A percentile compares a stretch with the other conserved stretches of the same genome.
phyloP scores from a whole-genome alignment of 108 stramenopile genomes.

The Pseudonitzschia multiseries region DNA sequence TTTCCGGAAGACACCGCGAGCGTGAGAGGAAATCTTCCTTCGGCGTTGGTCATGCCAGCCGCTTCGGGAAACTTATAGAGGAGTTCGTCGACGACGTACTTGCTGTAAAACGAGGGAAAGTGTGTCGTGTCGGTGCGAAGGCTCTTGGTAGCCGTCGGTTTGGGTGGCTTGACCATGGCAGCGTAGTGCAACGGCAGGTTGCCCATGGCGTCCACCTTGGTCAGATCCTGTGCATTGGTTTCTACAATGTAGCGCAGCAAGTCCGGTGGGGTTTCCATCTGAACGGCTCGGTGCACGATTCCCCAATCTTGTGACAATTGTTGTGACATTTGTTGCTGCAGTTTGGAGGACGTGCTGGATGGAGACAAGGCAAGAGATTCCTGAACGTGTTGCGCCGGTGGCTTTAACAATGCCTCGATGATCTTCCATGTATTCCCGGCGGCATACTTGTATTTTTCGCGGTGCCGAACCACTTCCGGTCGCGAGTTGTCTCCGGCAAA shows the following conservation, averaged over 20 bases:
- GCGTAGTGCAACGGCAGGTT: constrained; percentile 85
- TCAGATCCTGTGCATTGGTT: constrained; percentile 81
- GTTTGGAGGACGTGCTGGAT: neutral
- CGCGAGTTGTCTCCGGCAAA: constrained; percentile 88
- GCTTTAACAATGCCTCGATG: constrained; percentile 65
- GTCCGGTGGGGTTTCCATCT: constrained; percentile 78
- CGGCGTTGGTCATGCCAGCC: constrained; percentile 54
- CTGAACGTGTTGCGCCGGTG: constrained; percentile 18
- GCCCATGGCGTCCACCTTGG: constrained; percentile 53
- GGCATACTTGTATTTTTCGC: constrained; percentile 69
- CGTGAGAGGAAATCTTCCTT: constrained; percentile 66
- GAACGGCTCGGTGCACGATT: constrained; percentile 78
- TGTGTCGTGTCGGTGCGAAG: constrained; percentile 7
- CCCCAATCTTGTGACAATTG: constrained; percentile 31
- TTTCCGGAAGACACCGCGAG: constrained; percentile 75
- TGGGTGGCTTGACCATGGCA: constrained; percentile 51
- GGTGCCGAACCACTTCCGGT: constrained; percentile 72
- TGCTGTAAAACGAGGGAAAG: constrained; percentile 69
- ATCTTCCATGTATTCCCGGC: constrained; percentile 86
- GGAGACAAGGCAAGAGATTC: neutral
- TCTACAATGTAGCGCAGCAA: constrained; percentile 83
- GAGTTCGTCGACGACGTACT: constrained; percentile 84
- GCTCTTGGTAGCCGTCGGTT: neutral
- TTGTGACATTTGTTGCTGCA: neutral
- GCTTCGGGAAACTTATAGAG: constrained; percentile 84